Evolutionary conservation across 345 rosid species (phyloP), one percentile per base, ranked within the genome.

Genomic region (Fremontodendron californicum): DNA sequence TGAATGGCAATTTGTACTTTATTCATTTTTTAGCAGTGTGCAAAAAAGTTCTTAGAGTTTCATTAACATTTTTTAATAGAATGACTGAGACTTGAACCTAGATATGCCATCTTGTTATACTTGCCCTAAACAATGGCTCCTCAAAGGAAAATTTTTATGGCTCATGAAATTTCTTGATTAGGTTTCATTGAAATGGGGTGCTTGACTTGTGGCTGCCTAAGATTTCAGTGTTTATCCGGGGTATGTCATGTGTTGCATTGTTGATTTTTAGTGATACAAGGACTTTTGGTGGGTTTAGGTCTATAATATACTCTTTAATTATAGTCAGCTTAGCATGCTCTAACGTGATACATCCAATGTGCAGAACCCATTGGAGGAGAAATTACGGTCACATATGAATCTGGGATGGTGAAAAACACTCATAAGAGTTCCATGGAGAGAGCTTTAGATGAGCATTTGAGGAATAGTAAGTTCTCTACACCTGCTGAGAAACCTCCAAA

Each of bases 291-390:
- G 4, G 49, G 10, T 15, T 49, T 75, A 29, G 7, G 11, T 64
- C 5, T 64, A 46, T 48, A 64, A n/a, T 39, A 27, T 23, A 4
- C 25, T 37, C 18, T 49, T 16, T 23, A 8, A 63, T 63, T 6
- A 57, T 7, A 42, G 43, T 75, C 33, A 25, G 19, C 37, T 25
- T 45, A 35, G 27, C 35, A 64, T 63, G 42, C 13, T 21, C 55
- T 35, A 23, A 58, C 27, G 8, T 76, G 73, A 49, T 45, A 71
- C 21, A 27, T 68, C 58, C 23, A 37, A 67, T 77, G 74, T 74
- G 65, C 90, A 95, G 99, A 92, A 81, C 98, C 99, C 33, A 84
- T 95, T 81, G 98, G 97, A 79, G 98, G 98, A 75, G 96, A 92
- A 79, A 93, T 95, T 75, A 88, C 94, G 0, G 92, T 95, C 65